phyloP scores from a whole-genome alignment of 1,284 basidiomycete genomes.

The Cryptococcus floricola region DNA sequence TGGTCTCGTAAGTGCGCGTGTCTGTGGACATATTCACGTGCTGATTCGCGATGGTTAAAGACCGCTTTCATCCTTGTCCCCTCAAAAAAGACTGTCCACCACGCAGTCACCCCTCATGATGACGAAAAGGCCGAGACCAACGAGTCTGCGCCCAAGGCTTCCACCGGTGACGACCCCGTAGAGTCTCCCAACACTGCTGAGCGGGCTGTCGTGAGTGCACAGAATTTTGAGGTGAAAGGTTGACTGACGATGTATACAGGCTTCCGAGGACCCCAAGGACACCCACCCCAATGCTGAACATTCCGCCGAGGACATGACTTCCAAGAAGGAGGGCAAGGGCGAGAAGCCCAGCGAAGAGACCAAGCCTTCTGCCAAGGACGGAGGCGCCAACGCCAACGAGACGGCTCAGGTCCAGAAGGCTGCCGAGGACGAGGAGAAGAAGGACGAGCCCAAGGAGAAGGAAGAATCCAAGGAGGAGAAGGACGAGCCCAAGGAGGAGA shows the following conservation, averaged over 20 bases:
- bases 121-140: conserved; percentile 8
- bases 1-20: conserved; percentile 11
- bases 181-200: background rate
- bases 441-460: conserved; percentile 7
- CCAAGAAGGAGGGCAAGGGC: conserved; percentile 9
- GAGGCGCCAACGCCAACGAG: conserved; percentile 12
- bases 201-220: conserved; percentile 5
- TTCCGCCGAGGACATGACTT: conserved; percentile 3
- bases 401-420: conserved; percentile 2
- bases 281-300: conserved; percentile 2
- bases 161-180: conserved; percentile 2
- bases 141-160: conserved; percentile 14
- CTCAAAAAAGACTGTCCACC: conserved; percentile 8
- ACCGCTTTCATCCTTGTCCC: conserved; percentile 21
- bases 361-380: conserved; percentile 5
- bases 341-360: background rate
- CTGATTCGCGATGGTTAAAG: conserved; percentile 1
- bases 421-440: conserved; percentile 3
- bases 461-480: conserved; percentile 8
- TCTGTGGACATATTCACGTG: background rate
- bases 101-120: conserved; percentile 7
- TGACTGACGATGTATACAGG: background rate
- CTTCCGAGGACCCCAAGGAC: conserved; percentile 10
- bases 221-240: background rate
- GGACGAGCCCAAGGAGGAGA: conserved; percentile 5